Base-by-base conservation (phyloP, 768 basidiomycete genomes). In the Dentipellis fragilis region DNA sequence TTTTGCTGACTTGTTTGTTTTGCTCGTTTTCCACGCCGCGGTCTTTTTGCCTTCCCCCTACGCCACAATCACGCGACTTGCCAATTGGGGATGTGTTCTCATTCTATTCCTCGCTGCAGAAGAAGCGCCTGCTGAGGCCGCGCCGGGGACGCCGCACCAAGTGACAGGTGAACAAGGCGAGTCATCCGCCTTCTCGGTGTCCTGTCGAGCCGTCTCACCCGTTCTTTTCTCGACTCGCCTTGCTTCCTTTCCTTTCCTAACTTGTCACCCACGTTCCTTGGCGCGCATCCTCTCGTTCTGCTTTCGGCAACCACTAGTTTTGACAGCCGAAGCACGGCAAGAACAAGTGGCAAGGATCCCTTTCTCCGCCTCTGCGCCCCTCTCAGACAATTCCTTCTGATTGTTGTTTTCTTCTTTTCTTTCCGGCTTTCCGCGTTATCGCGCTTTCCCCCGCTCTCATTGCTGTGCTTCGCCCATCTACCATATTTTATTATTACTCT, bases 11-110 rank as follows among this genome's bases (percentile, higher is more conserved):
- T 54, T 57, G 59, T 55, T 34, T 51, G 12, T 45, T 59, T 51
- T 56, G 52, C 62, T 54, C 56, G 55, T 57, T 52, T 55, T 58
- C 58, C 60, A 67, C 64, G 59, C 66, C 52, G 54, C 57, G n/a
- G 42, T 45, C 42, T 19, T 45, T 29, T 29, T 45, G n/a, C 42
- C 42, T n/a, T 10, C 14, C 14, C 42, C 42, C 42, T 19, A 19
- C 42, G 42, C 42, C 42, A 45, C 42, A 45, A 45, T 45, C 42
- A 45, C 42, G n/a, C n/a, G n/a, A 45, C 42, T 45, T 45, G 42
- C 42, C 42, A 17, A 17, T n/a, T 10, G n/a, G n/a, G 42, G 42
- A 17, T 19, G n/a, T 16, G n/a, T 45, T 45, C 42, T 45, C 19
- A 16, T 45, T 45, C 42, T 45, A 16, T 45, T 45, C 42, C 42